Conservation (phyloP, 2,329 filamentous ascomycete genomes). For the Zymoseptoria ardabiliae region DNA sequence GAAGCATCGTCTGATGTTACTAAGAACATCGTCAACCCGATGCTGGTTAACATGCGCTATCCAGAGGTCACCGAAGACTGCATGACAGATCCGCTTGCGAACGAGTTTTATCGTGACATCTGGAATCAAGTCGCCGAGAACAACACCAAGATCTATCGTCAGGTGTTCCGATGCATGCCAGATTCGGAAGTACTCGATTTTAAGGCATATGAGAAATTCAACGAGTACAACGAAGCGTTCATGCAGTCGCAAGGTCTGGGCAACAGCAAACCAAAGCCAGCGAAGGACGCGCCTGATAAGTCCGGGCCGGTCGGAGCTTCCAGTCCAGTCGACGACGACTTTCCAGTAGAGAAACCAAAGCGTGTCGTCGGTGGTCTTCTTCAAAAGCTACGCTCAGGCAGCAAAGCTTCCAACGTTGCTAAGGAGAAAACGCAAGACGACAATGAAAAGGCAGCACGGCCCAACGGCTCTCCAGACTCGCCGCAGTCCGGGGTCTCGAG, state of each 20-base stretch:
- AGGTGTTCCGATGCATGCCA: slow-evolving; percentile 94
- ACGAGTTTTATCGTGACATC: slow-evolving; percentile 75
- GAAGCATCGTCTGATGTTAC: slow-evolving; percentile 43
- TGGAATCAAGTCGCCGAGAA: slow-evolving; percentile 86
- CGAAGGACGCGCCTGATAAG: slow-evolving; percentile 42
- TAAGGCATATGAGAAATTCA: slow-evolving; percentile 84
- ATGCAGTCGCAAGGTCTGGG: slow-evolving; percentile 53
- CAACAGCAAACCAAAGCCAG: slow-evolving; percentile 45
- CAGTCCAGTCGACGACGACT: slow-evolving; percentile 8
- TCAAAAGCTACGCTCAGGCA: slow-evolving; percentile 27
- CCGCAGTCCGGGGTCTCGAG: slow-evolving; percentile 18
- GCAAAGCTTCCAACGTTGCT: slow-evolving; percentile 19
- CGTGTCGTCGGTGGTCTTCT: slow-evolving; percentile 26
- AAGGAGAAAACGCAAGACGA: slow-evolving; percentile 16
- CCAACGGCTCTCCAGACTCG: slow-evolving; percentile 15
- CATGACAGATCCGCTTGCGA: slow-evolving; percentile 82
- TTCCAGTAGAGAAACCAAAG: slow-evolving; percentile 4
- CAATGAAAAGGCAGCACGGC: slow-evolving; percentile 20
- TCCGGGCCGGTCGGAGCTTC: slow-evolving; percentile 43
- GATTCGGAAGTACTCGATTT: slow-evolving; percentile 90
- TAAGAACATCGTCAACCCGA: slow-evolving; percentile 38
- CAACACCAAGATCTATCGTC: slow-evolving; percentile 89
- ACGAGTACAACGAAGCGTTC: slow-evolving; percentile 71
- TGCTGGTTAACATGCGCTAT: slow-evolving; percentile 59
- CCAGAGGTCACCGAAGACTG: slow-evolving; percentile 79